Evolutionary conservation across 2,329 filamentous ascomycete species (phyloP).

Genomic region (Teratosphaeriaceae sp.): DNA sequence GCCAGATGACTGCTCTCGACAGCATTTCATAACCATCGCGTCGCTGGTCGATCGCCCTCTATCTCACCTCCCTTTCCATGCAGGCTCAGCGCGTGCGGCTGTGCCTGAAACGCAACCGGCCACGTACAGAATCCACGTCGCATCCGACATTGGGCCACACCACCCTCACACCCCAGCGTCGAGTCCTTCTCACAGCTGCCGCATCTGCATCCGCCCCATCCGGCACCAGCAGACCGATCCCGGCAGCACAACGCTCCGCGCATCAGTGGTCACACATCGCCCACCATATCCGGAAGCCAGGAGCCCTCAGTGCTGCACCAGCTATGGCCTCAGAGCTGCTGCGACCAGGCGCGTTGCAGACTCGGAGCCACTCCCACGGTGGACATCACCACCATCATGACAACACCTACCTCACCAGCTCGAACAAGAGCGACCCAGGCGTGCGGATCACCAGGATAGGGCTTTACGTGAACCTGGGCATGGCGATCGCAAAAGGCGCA

Average conservation of each 20-base stretch:
- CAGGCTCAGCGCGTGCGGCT: slow-evolving; percentile 5
- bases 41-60: slow-evolving; percentile 8
- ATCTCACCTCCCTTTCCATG: neutral
- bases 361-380: slow-evolving; percentile 30
- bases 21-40: neutral
- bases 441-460: slow-evolving; percentile 90
- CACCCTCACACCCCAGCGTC: too few species aligned
- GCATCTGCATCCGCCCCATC: neutral
- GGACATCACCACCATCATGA: slow-evolving; percentile 74
- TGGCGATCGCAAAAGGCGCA: slow-evolving; percentile 88
- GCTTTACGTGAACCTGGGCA: slow-evolving; percentile 80
- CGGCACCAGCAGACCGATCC: slow-evolving; percentile 2
- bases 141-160: neutral
- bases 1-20: neutral
- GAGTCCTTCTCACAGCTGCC: neutral
- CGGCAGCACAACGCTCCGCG: slow-evolving; percentile 17
- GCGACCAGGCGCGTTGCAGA: neutral
- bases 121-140: slow-evolving; percentile 8
- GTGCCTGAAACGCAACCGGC: slow-evolving; percentile 4
- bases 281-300: slow-evolving; percentile 18
- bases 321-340: slow-evolving; percentile 15
- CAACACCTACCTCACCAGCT: slow-evolving; percentile 72
- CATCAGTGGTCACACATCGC: slow-evolving; percentile 29
- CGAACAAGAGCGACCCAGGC: slow-evolving; percentile 83
- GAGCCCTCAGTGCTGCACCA: slow-evolving; percentile 5